Evolutionary conservation across 78 protist genomes (phyloP).

Genomic region (Anaeramoeba flamelloides): DNA sequence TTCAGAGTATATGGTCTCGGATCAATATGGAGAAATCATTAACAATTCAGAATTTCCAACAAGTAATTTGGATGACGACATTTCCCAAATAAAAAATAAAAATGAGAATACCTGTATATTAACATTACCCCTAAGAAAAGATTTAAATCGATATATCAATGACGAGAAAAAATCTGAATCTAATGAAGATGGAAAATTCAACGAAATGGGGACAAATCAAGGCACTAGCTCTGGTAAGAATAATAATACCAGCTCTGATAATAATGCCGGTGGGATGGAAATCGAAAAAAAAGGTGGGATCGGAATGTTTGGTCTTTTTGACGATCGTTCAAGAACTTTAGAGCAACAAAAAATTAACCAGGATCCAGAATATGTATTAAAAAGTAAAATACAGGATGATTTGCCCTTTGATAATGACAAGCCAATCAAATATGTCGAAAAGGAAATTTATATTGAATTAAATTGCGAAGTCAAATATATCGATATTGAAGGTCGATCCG

Average conservation of each 20-base stretch:
- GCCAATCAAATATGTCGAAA: conserved; percentile 1
- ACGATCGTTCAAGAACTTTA: neutral
- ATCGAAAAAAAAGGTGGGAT: neutral
- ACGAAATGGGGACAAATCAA: neutral
- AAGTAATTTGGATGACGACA: neutral
- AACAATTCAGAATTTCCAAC: neutral
- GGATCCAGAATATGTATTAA: too few species aligned
- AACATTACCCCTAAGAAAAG: neutral
- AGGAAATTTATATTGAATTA: neutral
- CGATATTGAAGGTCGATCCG: conserved; percentile 17
- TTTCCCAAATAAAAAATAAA: neutral
- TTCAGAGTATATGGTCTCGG: neutral
- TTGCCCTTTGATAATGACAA: neutral
- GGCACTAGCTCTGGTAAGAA: neutral
- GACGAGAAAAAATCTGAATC: neutral
- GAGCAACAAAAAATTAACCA: too few species aligned
- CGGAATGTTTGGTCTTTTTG: neutral
- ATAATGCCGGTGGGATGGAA: too few species aligned
- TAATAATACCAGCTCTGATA: too few species aligned
- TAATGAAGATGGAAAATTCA: neutral
- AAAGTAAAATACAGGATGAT: too few species aligned
- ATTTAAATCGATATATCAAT: neutral
- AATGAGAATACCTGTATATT: neutral
- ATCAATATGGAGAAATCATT: neutral
- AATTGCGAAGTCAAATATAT: neutral